A percentile compares a stretch with the other conserved stretches of the same genome.
Conservation (phyloP, 164 flowering plant genomes). For the Buxus sempervirens region DNA sequence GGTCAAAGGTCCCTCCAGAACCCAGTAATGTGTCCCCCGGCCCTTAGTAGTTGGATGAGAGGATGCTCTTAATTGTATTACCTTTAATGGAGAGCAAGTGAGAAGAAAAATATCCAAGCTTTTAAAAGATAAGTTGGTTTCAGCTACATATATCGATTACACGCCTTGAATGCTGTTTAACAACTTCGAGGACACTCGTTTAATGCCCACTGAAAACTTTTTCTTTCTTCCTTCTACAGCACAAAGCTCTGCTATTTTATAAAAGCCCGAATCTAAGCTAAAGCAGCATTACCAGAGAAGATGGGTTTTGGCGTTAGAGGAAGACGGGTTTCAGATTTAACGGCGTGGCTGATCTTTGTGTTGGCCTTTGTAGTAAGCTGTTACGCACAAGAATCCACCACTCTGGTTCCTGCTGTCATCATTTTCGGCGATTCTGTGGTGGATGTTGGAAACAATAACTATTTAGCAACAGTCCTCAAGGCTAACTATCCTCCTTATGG, state of each 20-base stretch:
- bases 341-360: neutral
- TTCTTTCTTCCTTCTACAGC: neutral
- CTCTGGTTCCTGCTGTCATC: slow-evolving; percentile 76
- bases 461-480: slow-evolving; percentile 66
- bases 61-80: no score
- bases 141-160: neutral
- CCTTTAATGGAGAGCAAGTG: no score
- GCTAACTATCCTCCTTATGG: slow-evolving; percentile 95
- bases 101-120: neutral
- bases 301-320: no score
- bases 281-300: neutral
- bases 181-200: neutral
- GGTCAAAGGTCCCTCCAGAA: no score
- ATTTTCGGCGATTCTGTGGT: slow-evolving; percentile 88
- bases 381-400: slow-evolving; percentile 25
- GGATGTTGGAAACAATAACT: slow-evolving; percentile 91
- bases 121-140: neutral
- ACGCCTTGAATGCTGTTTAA: neutral
- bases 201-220: no score
- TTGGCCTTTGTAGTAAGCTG: neutral
- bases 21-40: no score
- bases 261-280: neutral
- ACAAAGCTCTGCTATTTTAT: no score
- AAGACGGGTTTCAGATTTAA: neutral
- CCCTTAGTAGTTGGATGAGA: no score